A percentile compares a stretch with the other conserved stretches of the same genome.
Conservation (phyloP, 768 basidiomycete species). For the Leccinum variicolor region DNA sequence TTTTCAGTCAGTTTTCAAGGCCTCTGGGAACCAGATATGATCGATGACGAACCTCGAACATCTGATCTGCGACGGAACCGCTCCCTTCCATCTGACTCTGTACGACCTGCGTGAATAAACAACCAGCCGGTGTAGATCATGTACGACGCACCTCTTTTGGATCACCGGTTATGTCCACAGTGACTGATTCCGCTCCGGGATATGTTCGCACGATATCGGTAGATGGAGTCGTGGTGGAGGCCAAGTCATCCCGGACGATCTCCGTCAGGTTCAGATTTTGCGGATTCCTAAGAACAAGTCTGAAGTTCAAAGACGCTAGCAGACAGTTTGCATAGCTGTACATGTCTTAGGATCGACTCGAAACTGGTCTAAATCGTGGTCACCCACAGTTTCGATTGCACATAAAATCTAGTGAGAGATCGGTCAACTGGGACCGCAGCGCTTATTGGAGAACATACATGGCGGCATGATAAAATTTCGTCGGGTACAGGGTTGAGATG, state of each 20-base stretch:
- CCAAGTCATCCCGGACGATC: not conserved
- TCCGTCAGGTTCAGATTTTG: not conserved
- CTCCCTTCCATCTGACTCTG: too few relatives aligned
- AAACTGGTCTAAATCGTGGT: not conserved
- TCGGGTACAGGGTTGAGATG: too few relatives aligned
- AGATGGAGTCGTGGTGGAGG: not conserved
- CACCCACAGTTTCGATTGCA: not conserved
- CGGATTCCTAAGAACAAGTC: not conserved
- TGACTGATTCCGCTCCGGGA: too few relatives aligned
- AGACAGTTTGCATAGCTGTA: not conserved
- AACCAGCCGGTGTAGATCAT: too few relatives aligned
- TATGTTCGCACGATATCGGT: not conserved
- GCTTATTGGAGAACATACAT: slow-evolving; percentile 11
- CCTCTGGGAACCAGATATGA: not conserved
- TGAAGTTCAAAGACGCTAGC: not conserved
- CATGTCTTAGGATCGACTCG: not conserved
- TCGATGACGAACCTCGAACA: not conserved
- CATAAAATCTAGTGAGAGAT: not conserved
- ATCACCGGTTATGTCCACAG: too few relatives aligned
- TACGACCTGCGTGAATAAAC: too few relatives aligned
- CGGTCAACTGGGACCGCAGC: too few relatives aligned
- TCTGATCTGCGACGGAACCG: not conserved
- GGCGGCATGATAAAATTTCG: slow-evolving; percentile 15
- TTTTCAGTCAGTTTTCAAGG: not conserved
- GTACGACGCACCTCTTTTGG: too few relatives aligned